Conservation (phyloP, 192 early-diverging fungal genomes). For the Entomortierella chlamydospora region DNA sequence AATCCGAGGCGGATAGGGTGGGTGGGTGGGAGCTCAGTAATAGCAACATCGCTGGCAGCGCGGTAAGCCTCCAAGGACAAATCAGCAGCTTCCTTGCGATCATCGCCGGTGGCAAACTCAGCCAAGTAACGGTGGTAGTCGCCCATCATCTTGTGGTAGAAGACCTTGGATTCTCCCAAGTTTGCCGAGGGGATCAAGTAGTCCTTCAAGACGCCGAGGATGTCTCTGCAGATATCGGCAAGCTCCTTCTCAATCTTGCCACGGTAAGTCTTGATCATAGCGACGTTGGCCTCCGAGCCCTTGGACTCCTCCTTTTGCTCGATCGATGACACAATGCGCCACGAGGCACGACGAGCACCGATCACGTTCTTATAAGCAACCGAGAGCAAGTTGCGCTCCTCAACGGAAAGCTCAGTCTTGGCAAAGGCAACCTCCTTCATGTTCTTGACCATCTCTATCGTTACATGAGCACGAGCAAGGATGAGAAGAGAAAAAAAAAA, state of each 20-base stretch:
- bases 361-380: constrained; percentile 99
- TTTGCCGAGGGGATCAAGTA: constrained; percentile 92
- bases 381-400: constrained; percentile 98
- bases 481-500: no score
- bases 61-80: constrained; percentile 95
- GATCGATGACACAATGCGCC: constrained; percentile 99
- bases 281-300: constrained; percentile 91
- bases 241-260: constrained; percentile 96
- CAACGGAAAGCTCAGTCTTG: constrained; percentile 88
- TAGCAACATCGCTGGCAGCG: constrained; percentile 94
- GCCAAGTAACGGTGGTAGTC: constrained; percentile 99
- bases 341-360: constrained; percentile 98
- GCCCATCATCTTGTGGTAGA: constrained; percentile 99
- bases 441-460: constrained; percentile 81
- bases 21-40: constrained; percentile 93
- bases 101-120: constrained; percentile 93
- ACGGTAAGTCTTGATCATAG: constrained; percentile 95
- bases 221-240: constrained; percentile 94
- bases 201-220: constrained; percentile 89
- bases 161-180: constrained; percentile 98
- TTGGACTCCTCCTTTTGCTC: constrained; percentile 99
- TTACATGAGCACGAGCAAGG: no score
- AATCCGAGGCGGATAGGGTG: constrained; percentile 99
- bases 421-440: constrained; percentile 77
- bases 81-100: constrained; percentile 84